These are phyloP conservation scores for Microglena sp. DNA, from an alignment of 139 green algal species.

Conservation along the genomic window DNA sequence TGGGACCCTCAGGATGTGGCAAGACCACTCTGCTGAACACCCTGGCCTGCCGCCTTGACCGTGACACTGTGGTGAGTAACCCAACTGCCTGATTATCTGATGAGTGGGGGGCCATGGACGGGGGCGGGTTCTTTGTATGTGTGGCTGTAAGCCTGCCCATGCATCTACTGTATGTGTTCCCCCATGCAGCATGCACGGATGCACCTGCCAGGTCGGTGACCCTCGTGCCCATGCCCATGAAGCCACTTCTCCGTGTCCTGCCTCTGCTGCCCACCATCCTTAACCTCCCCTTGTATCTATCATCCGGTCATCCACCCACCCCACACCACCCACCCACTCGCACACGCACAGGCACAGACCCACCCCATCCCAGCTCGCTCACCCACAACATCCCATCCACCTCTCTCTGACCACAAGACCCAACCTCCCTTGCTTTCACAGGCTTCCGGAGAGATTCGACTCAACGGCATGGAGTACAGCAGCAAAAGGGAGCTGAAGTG, in stretches of 20 bases:
- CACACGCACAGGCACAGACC: too few relatives aligned
- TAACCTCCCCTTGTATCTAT: too few relatives aligned
- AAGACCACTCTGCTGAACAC: constrained; percentile 34
- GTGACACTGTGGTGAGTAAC: constrained; percentile 5
- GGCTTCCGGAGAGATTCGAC: not conserved
- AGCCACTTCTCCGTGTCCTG: too few relatives aligned
- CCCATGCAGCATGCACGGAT: too few relatives aligned
- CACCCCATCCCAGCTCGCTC: too few relatives aligned
- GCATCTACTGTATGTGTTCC: not conserved
- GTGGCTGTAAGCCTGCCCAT: not conserved
- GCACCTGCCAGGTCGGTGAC: too few relatives aligned
- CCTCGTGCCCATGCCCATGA: not conserved
- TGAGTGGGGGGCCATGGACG: not conserved
- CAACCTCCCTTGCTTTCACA: not conserved
- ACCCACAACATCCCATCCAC: not conserved
- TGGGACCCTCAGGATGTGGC: constrained; percentile 20
- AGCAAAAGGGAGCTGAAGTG: not conserved
- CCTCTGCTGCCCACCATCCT: too few relatives aligned
- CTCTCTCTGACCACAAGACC: not conserved
- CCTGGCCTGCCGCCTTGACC: constrained; percentile 24
- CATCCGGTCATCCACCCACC: too few relatives aligned
- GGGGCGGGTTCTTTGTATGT: not conserved
- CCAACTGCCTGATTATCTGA: not conserved
- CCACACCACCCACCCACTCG: too few relatives aligned
- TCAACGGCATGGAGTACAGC: not conserved